phyloP scores from a whole-genome alignment of 805 yeast genomes.

The Ascoidea tarda region DNA sequence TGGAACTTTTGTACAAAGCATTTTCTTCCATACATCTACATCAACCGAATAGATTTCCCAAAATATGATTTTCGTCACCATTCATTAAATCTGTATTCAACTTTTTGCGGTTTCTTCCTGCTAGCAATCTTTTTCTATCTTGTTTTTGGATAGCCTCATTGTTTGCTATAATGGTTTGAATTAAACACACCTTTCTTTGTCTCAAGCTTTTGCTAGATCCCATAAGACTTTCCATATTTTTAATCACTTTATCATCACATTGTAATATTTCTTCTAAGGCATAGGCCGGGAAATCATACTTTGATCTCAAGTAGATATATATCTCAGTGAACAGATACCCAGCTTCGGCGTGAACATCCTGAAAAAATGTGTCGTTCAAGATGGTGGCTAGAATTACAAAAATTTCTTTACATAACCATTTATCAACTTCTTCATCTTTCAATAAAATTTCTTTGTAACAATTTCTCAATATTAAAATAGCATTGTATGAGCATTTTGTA shows the following conservation, averaged over 20 bases:
- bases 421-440: slow-evolving; percentile 64
- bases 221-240: slow-evolving; percentile 6
- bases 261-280: slow-evolving; percentile 3
- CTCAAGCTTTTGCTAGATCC: slow-evolving; percentile 3
- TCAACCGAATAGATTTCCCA: slow-evolving; percentile 6
- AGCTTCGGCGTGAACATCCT: slow-evolving; percentile 83
- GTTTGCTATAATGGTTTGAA: slow-evolving; percentile 6
- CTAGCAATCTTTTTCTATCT: slow-evolving; percentile 7
- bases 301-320: slow-evolving; percentile 58
- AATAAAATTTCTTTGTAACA: slow-evolving; percentile 55
- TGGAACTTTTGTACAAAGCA: too few species aligned
- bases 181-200: slow-evolving; percentile 7
- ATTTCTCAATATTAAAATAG: slow-evolving; percentile 66
- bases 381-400: slow-evolving; percentile 39
- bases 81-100: slow-evolving; percentile 7
- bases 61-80: slow-evolving; percentile 5
- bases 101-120: slow-evolving; percentile 3
- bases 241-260: slow-evolving; percentile 5
- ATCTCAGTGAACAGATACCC: slow-evolving; percentile 77
- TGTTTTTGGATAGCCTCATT: slow-evolving; percentile 8
- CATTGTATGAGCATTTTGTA: slow-evolving; percentile 84
- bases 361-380: slow-evolving; percentile 59
- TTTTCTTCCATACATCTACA: too few species aligned
- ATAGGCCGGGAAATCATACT: slow-evolving; percentile 21
- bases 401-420: slow-evolving; percentile 35